Conservation (phyloP, 2,329 filamentous ascomycete genomes). For the Venturia pyrina region DNA sequence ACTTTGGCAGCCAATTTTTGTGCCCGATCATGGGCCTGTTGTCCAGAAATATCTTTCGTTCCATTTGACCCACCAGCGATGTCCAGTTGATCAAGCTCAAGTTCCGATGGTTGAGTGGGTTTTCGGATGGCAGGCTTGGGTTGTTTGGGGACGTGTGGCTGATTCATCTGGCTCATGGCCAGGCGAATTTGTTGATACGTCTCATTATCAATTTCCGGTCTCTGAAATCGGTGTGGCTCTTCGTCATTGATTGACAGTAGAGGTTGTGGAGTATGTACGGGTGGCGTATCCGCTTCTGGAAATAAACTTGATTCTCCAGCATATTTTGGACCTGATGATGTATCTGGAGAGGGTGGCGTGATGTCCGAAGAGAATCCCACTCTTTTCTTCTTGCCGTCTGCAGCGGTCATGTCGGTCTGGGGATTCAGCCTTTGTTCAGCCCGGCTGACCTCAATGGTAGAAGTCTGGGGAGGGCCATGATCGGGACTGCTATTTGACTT, state of each 20-base stretch:
- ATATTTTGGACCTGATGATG: not conserved
- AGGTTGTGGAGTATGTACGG: not conserved
- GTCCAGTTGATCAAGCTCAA: conserved; percentile 4
- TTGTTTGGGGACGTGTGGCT: not conserved
- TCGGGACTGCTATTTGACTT: not conserved
- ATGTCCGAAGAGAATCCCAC: conserved; percentile 12
- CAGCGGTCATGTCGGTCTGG: conserved; percentile 1
- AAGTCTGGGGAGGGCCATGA: not conserved
- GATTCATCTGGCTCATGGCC: not conserved
- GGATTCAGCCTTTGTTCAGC: not conserved
- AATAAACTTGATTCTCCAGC: not conserved
- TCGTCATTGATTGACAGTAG: not conserved
- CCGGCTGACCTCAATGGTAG: not conserved
- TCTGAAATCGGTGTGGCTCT: not conserved
- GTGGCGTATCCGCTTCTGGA: not conserved
- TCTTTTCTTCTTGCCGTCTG: conserved; percentile 11
- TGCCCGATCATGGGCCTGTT: conserved; percentile 9
- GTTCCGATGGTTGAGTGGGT: not conserved
- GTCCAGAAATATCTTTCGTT: not conserved
- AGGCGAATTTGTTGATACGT: not conserved
- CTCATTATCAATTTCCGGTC: not conserved
- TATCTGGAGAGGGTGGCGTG: conserved; percentile 3
- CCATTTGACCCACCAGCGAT: not conserved
- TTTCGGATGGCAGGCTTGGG: conserved; percentile 8
- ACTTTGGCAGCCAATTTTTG: conserved; percentile 8